phyloP scores from a whole-genome alignment of 495 filamentous ascomycete genomes.

The Lasiosphaeria ovina region DNA sequence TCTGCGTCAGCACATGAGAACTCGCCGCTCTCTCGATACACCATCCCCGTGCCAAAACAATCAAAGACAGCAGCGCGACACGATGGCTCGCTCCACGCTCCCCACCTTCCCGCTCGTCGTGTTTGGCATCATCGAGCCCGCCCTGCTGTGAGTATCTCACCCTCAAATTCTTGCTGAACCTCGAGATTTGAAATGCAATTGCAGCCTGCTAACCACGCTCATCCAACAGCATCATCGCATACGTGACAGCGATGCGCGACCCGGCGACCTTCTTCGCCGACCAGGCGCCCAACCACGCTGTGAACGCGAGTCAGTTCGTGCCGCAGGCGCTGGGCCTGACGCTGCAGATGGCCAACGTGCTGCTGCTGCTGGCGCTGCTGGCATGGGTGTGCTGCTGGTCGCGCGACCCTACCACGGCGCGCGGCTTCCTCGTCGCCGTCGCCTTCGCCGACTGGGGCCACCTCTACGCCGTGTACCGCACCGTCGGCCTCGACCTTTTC shows the following conservation, averaged over 20 bases:
- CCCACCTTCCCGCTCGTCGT: conserved; percentile 33
- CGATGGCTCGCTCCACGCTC: conserved; percentile 30
- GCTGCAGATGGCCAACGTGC: conserved; percentile 59
- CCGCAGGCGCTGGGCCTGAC: conserved; percentile 50
- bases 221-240: conserved; percentile 41
- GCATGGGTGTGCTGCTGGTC: conserved; percentile 53
- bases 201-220: background rate
- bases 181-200: background rate
- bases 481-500: conserved; percentile 50
- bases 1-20: no score
- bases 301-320: conserved; percentile 29
- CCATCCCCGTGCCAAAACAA: no score
- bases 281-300: conserved; percentile 45
- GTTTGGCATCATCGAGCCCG: conserved; percentile 57
- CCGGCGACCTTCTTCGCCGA: conserved; percentile 49
- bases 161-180: background rate
- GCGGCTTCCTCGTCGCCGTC: conserved; percentile 53
- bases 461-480: conserved; percentile 53
- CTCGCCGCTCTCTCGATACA: no score
- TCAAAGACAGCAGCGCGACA: background rate
- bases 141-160: conserved; percentile 47
- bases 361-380: conserved; percentile 53
- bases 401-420: conserved; percentile 49
- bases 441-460: conserved; percentile 63
- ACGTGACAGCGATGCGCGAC: conserved; percentile 41